phyloP scores from a whole-genome alignment of 805 yeast species.

The Wickerhamomyces bisporus region DNA sequence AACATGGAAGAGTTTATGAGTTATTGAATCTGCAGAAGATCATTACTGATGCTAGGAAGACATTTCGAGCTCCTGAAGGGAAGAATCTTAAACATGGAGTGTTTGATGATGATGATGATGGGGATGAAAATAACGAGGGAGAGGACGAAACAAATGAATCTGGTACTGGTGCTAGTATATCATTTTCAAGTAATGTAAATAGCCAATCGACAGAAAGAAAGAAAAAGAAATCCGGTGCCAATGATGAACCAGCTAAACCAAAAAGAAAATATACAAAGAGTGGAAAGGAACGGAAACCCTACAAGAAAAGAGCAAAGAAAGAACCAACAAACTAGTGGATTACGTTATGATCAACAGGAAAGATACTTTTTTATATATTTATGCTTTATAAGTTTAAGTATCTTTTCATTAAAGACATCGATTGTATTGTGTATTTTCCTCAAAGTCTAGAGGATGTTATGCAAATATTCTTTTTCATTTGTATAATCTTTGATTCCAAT shows the following conservation, averaged over 20 bases:
- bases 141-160: conserved; percentile 23
- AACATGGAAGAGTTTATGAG: conserved; percentile 66
- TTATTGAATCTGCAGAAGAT: conserved; percentile 53
- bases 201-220: conserved; percentile 1
- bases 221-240: conserved; percentile 7
- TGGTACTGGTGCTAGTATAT: conserved; percentile 9
- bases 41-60: conserved; percentile 60
- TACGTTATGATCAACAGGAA: too few species aligned
- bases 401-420: too few species aligned
- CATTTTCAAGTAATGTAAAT: conserved; percentile 2
- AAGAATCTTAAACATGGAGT: conserved; percentile 27
- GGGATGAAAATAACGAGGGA: conserved; percentile 22
- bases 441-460: conserved; percentile 15
- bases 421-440: too few species aligned
- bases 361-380: too few species aligned
- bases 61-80: conserved; percentile 60
- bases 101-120: conserved; percentile 24
- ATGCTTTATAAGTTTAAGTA: too few species aligned
- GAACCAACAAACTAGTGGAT: too few species aligned
- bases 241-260: conserved; percentile 20
- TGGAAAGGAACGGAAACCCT: conserved; percentile 29
- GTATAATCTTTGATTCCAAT: conserved; percentile 47
- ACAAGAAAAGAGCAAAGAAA: conserved; percentile 27
- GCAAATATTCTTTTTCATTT: conserved; percentile 17
- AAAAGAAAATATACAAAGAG: conserved; percentile 26